Base-by-base conservation (phyloP, 2,329 filamentous ascomycete species). In the Colletotrichum costaricense region DNA sequence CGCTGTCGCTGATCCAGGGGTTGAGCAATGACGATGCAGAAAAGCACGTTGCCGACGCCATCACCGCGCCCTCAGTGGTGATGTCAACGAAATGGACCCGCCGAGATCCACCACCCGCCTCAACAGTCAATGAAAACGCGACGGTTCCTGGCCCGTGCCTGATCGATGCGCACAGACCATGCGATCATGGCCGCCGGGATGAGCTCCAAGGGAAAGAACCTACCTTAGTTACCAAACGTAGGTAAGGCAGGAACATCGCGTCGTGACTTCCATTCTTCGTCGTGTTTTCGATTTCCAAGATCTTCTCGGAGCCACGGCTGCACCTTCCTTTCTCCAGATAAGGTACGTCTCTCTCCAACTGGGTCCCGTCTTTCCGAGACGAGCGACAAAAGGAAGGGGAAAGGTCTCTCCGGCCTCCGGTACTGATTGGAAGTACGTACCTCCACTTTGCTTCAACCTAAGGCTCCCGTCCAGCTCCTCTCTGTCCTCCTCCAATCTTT, bases 61-160 rank as follows among this genome's bases (percentile, higher is more conserved):
- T 22, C 59, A n/a, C 56, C 49, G 30, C 69, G 67, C 57, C 30
- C 24, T 38, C 30, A 72, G 72, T 74, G 72, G 72, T 74, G 72
- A 74, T 74, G 72, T 74, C 72, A 74, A 73, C 69, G 72, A 74
- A 35, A 35, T 24, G 26, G 42, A 52, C 26, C 62, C 60, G 46
- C 57, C n/a, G 6, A 11, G 8, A 19, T 3, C 38, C 63, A 57
- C 63, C 49, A 52, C 4, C 16, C 8, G 2, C 4, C 19, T 35
- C 33, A 0, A 35, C 33, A 35, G 11, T 35, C 33, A 35, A 35
- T 33, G 28, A 5, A 26, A 42, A 26, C 55, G 59, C 59, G 24
- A 55, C 26, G 16, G 5, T 1, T 1, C 1, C 1, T 73, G 66
- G 66, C 24, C 54, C 55, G 59, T 73, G 70, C 49, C 2, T 24